These are phyloP conservation scores for Umbilicaria muhlenbergii DNA, from an alignment of 495 filamentous ascomycete species.

Conservation along the genomic window DNA sequence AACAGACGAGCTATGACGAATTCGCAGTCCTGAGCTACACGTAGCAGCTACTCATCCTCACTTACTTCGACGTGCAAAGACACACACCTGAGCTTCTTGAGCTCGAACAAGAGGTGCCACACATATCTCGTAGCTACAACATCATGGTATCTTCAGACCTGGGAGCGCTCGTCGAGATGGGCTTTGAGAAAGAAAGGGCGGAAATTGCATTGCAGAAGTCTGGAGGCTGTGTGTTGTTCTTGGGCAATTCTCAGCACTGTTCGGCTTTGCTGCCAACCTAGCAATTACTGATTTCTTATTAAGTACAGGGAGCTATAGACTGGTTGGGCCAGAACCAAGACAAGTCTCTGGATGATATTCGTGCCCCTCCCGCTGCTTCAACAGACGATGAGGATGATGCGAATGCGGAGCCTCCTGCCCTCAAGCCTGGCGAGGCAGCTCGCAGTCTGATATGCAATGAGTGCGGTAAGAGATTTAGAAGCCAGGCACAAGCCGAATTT, in stretches of 20 bases:
- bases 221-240: conserved; percentile 46
- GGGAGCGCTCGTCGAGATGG: conserved; percentile 80
- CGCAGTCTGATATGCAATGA: conserved; percentile 71
- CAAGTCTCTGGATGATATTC: conserved; percentile 63
- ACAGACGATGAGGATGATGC: conserved; percentile 35
- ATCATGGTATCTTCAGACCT: conserved; percentile 55
- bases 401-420: conserved; percentile 29
- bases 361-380: conserved; percentile 22
- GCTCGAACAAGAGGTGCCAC: too few relatives aligned
- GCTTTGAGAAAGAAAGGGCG: conserved; percentile 70
- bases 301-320: conserved; percentile 79
- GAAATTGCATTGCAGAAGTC: conserved; percentile 68
- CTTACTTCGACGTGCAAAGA: too few relatives aligned
- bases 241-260: neutral
- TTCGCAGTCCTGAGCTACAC: too few relatives aligned
- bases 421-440: conserved; percentile 48
- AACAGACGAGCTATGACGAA: too few relatives aligned
- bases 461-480: conserved; percentile 81
- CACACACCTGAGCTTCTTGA: too few relatives aligned
- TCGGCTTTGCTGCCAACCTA: conserved; percentile 3
- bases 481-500: conserved; percentile 64
- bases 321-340: conserved; percentile 89
- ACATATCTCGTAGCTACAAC: neutral
- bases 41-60: too few relatives aligned
- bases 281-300: conserved; percentile 6